phyloP scores from a whole-genome alignment of 345 rosid species.

The Eucalyptus pauciflora region DNA sequence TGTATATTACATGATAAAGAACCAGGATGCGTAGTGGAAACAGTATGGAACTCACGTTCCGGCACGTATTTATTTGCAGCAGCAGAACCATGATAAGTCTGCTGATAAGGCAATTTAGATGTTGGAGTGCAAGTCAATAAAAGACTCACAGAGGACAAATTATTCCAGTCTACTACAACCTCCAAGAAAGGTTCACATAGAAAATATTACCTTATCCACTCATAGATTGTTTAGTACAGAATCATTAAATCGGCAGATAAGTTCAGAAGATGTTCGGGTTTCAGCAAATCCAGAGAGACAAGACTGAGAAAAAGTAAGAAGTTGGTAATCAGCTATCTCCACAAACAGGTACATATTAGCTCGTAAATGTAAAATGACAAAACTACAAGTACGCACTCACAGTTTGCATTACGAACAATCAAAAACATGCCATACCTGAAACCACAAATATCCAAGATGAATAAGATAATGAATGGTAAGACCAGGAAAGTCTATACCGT shows the following conservation, averaged over 20 bases:
- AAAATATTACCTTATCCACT: background rate
- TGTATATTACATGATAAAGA: background rate
- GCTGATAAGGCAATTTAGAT: background rate
- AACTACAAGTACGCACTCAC: background rate
- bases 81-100: background rate
- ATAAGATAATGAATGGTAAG: background rate
- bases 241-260: background rate
- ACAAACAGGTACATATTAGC: background rate
- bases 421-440: background rate
- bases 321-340: background rate
- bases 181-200: background rate
- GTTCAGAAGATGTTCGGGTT: background rate
- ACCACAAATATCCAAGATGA: background rate
- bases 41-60: background rate
- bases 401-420: background rate
- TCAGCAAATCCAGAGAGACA: background rate
- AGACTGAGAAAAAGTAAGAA: background rate
- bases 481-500: background rate
- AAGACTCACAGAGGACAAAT: background rate
- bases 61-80: background rate
- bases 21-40: background rate
- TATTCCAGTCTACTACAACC: background rate
- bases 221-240: background rate
- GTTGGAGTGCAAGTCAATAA: background rate
- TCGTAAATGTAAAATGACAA: background rate